phyloP scores from a whole-genome alignment of 805 yeast genomes.

The Yamadazyma insecticola region DNA sequence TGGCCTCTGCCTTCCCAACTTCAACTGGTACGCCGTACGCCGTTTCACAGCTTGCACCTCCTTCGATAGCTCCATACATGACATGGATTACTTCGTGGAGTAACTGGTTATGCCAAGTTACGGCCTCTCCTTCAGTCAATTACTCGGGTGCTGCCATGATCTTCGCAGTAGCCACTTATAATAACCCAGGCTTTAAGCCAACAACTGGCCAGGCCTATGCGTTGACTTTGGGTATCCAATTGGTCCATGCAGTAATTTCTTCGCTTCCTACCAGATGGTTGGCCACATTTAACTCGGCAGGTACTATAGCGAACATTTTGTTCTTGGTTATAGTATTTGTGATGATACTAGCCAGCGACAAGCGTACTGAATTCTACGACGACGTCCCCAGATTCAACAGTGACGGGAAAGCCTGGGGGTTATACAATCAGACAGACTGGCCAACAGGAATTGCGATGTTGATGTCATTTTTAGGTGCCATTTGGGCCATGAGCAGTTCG shows the following conservation, averaged over 20 bases:
- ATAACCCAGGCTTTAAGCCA: slow-evolving; percentile 34
- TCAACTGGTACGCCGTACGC: slow-evolving; percentile 70
- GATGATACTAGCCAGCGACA: slow-evolving; percentile 50
- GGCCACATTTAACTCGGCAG: slow-evolving; percentile 46
- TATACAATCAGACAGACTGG: slow-evolving; percentile 56
- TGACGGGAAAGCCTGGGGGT: slow-evolving; percentile 48
- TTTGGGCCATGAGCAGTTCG: slow-evolving; percentile 72
- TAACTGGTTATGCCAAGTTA: slow-evolving; percentile 61
- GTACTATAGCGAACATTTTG: slow-evolving; percentile 46
- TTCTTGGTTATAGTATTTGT: slow-evolving; percentile 51
- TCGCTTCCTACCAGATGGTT: slow-evolving; percentile 52
- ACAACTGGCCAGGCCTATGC: slow-evolving; percentile 48
- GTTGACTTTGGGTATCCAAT: slow-evolving; percentile 48
- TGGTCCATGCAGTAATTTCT: slow-evolving; percentile 43
- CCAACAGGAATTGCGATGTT: slow-evolving; percentile 58
- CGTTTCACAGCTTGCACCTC: slow-evolving; percentile 58
- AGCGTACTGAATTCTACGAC: slow-evolving; percentile 26
- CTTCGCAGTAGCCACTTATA: slow-evolving; percentile 43
- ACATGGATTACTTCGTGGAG: slow-evolving; percentile 65
- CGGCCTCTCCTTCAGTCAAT: slow-evolving; percentile 58
- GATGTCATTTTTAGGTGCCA: slow-evolving; percentile 56
- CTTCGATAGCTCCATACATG: slow-evolving; percentile 44
- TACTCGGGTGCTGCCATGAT: slow-evolving; percentile 55
- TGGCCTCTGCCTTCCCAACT: slow-evolving; percentile 63
- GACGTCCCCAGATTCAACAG: slow-evolving; percentile 40